Evolutionary conservation across 2,329 filamentous ascomycete genomes (phyloP), one percentile per base, ranked within the genome.

Genomic region (Plectosphaerella sp.): DNA sequence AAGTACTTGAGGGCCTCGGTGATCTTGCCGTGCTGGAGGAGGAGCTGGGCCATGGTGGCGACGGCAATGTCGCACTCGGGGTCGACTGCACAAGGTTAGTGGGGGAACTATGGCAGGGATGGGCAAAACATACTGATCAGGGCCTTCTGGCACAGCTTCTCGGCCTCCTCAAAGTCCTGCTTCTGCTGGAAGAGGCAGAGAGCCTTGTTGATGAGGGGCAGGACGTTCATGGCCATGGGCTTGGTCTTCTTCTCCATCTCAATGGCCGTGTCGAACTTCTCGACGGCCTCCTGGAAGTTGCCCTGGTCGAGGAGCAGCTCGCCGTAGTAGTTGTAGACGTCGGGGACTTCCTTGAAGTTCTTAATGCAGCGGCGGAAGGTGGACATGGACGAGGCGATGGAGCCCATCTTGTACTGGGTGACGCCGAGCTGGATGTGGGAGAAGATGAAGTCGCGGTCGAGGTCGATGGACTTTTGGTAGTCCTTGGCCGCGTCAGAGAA

Each of bases 271-370:
- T 99, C 94, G 65, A 99, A 99, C 75, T 97, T 96, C 75, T 96
- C 89, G 58, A 99, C 91, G 24, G 94, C 94, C 69, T 99, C 93
- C 54, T 89, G 79, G 73, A 87, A 97, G 72, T 97, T 96, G 72
- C 91, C 87, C 77, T 97, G 94, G 77, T 99, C 94, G 50, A 99
- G 85, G 53, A 99, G 81, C 52, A 99, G 82, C 76, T 99, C 94
- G 64, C 94, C 94, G 65, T 96, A 97, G 82, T 99, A 99, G 81
- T 99, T 99, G 81, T 97, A 99, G 41, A 97, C 94, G 67, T 99
- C 94, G 6, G 93, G 92, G 11, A 96, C 90, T 67, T 93, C 89
- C 65, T 91, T 89, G 67, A 99, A 99, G 75, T 96, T 97, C 86
- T 97, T 99, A 71, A 97, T 92, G 72, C 91, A 96, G 58, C 92